phyloP scores from a whole-genome alignment of 768 basidiomycete genomes.

The Brasilioporus rufonigricans region DNA sequence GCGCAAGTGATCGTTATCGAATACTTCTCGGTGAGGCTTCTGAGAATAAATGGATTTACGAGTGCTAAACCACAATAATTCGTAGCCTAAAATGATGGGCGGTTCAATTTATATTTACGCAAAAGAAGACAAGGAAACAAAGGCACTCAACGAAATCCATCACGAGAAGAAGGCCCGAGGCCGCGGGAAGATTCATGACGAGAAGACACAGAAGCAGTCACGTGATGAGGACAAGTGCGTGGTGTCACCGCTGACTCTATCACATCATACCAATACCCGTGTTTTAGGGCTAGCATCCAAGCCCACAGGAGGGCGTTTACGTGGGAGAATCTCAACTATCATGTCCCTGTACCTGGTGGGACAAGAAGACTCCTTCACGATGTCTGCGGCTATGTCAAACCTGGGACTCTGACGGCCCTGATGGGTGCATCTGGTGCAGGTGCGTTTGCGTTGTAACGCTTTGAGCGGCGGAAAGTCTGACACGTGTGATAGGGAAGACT shows the following conservation, averaged over 20 bases:
- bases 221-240: conserved; percentile 17
- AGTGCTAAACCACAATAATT: background rate
- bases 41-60: background rate
- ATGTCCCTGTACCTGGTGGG: conserved; percentile 66
- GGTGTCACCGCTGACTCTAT: background rate
- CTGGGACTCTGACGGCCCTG: conserved; percentile 83
- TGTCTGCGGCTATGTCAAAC: conserved; percentile 77
- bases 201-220: conserved; percentile 21
- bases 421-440: conserved; percentile 87
- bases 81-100: conserved; percentile 31
- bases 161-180: conserved; percentile 50
- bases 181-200: conserved; percentile 30
- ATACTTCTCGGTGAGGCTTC: conserved; percentile 51
- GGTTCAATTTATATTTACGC: conserved; percentile 57
- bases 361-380: conserved; percentile 65
- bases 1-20: conserved; percentile 69
- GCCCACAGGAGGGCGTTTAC: conserved; percentile 53
- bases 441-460: conserved; percentile 27
- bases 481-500: conserved; percentile 54
- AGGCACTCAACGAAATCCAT: conserved; percentile 51
- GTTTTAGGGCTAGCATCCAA: background rate
- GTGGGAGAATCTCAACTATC: conserved; percentile 78
- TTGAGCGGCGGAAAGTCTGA: background rate
- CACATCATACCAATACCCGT: background rate
- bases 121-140: conserved; percentile 54